Conservation (phyloP, 2,329 filamentous ascomycete species). For the Fusarium annulatum region DNA sequence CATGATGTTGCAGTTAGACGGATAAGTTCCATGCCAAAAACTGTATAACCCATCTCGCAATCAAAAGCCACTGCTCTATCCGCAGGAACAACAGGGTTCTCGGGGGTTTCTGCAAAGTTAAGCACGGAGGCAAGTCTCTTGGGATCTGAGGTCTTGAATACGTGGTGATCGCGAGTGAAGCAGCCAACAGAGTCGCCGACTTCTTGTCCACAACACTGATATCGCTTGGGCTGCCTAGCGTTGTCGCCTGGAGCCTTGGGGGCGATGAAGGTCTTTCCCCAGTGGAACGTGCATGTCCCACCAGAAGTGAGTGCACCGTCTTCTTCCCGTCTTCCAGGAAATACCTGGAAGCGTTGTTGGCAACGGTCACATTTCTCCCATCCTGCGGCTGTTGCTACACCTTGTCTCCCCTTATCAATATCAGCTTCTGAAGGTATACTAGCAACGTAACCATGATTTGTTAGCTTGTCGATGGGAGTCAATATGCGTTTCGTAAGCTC, state of each 20-base stretch:
- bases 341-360: constrained; percentile 87
- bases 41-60: constrained; percentile 98
- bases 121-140: constrained; percentile 81
- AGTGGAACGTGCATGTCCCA: constrained; percentile 84
- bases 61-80: constrained; percentile 84
- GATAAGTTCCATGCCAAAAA: constrained; percentile 86
- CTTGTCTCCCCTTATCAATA: constrained; percentile 73
- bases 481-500: constrained; percentile 70
- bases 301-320: constrained; percentile 82
- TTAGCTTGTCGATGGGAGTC: constrained; percentile 72
- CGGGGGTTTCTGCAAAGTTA: constrained; percentile 83
- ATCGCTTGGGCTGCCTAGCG: constrained; percentile 69
- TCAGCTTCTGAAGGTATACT: constrained; percentile 72
- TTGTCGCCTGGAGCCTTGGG: constrained; percentile 66
- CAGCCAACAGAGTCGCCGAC: constrained; percentile 82
- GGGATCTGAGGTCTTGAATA: constrained; percentile 84
- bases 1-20: constrained; percentile 90
- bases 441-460: constrained; percentile 79
- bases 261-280: constrained; percentile 74
- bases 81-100: constrained; percentile 63
- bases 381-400: constrained; percentile 73
- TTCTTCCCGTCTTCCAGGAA: constrained; percentile 81
- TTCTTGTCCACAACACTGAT: constrained; percentile 81
- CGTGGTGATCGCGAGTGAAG: constrained; percentile 76
- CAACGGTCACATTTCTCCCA: constrained; percentile 94